Evolutionary conservation across 208 protist genomes (phyloP).

Genomic region (Trypanosoma caninum): DNA sequence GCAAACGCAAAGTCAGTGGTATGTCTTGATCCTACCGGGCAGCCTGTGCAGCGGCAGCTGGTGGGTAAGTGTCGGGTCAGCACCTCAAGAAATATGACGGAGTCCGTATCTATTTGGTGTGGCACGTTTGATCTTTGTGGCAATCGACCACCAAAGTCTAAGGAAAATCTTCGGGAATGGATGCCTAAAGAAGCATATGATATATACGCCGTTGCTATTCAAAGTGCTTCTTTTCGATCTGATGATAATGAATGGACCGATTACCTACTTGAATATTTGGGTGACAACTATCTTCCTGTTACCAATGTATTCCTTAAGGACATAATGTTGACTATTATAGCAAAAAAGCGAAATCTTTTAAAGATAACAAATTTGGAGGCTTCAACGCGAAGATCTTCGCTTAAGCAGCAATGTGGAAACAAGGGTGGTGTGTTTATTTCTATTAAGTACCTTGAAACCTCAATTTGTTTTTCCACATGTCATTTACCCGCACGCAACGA

Average conservation of each 20-base stretch:
- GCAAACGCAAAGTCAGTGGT: slow-evolving; percentile 25
- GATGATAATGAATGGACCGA: slow-evolving; percentile 35
- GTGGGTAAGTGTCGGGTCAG: slow-evolving; percentile 37
- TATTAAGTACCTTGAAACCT: slow-evolving; percentile 33
- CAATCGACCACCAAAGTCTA: slow-evolving; percentile 21
- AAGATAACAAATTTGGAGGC: slow-evolving; percentile 49
- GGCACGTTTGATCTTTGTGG: slow-evolving; percentile 45
- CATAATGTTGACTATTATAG: slow-evolving; percentile 28
- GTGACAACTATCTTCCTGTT: slow-evolving; percentile 34
- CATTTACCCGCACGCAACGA: slow-evolving; percentile 35
- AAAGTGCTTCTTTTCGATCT: slow-evolving; percentile 33
- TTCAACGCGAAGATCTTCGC: slow-evolving; percentile 26
- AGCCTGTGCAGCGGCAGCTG: slow-evolving; percentile 30
- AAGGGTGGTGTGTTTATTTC: slow-evolving; percentile 48
- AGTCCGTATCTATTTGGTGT: slow-evolving; percentile 34
- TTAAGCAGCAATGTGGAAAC: slow-evolving; percentile 26
- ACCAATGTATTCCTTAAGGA: slow-evolving; percentile 40
- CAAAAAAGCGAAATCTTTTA: slow-evolving; percentile 26
- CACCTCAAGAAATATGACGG: slow-evolving; percentile 22
- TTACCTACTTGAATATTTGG: slow-evolving; percentile 33
- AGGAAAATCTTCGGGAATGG: slow-evolving; percentile 18
- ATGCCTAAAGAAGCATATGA: slow-evolving; percentile 33
- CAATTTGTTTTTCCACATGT: slow-evolving; percentile 35
- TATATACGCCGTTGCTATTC: slow-evolving; percentile 37
- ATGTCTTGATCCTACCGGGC: slow-evolving; percentile 11